Conservation (phyloP, 2,329 filamentous ascomycete species). For the Lasiodiplodia citricola region DNA sequence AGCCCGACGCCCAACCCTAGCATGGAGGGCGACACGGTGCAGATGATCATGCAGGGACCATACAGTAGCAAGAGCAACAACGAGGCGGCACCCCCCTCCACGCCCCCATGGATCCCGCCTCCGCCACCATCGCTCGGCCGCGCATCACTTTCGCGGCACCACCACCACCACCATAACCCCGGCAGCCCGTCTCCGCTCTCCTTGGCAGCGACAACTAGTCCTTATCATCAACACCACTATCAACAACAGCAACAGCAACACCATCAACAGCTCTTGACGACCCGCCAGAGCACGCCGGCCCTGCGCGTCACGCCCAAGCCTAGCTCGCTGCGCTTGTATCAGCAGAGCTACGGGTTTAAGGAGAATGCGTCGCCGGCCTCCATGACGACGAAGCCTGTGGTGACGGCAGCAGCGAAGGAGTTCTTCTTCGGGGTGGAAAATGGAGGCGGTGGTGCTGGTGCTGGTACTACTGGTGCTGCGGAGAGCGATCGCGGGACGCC, state of each 20-base stretch:
- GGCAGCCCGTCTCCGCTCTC: background rate
- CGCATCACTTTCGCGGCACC: too few species aligned
- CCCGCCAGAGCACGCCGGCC: constrained; percentile 28
- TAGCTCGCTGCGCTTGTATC: background rate
- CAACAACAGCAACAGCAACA: background rate
- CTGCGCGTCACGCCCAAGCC: background rate
- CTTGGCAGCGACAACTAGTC: background rate
- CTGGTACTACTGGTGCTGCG: constrained; percentile 28
- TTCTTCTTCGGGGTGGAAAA: constrained; percentile 28
- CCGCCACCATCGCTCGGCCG: background rate
- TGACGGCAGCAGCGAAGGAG: constrained; percentile 27
- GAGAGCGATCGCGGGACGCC: constrained; percentile 30
- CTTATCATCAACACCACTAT: background rate
- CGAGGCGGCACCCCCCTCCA: background rate
- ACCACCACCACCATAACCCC: background rate
- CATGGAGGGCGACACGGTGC: constrained; percentile 27
- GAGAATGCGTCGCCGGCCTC: constrained; percentile 28
- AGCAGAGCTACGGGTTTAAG: background rate
- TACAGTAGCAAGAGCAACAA: background rate
- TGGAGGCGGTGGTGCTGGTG: constrained; percentile 27
- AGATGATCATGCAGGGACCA: constrained; percentile 25
- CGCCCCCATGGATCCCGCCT: background rate
- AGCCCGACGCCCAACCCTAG: constrained; percentile 8
- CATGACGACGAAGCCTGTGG: constrained; percentile 31
- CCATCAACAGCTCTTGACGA: constrained; percentile 1